phyloP scores from a whole-genome alignment of 2,329 filamentous ascomycete genomes.

The Hypoxylon sp. region DNA sequence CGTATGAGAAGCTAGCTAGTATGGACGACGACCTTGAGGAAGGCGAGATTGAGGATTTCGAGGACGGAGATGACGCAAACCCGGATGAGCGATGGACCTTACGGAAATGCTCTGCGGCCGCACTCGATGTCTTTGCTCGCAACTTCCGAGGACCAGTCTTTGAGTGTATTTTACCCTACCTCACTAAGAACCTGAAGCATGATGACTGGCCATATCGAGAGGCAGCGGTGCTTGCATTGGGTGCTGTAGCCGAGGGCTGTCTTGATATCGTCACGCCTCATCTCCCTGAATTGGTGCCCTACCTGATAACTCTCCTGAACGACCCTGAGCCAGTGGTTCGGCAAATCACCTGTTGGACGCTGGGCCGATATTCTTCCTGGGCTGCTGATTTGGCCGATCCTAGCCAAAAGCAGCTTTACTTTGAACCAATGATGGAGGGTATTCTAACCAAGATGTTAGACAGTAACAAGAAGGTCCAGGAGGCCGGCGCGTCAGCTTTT shows the following conservation, averaged over 20 bases:
- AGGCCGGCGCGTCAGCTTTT: conserved; percentile 95
- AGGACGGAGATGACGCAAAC: conserved; percentile 81
- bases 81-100: conserved; percentile 95
- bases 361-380: conserved; percentile 94
- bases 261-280: conserved; percentile 91
- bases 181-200: conserved; percentile 89
- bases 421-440: conserved; percentile 97
- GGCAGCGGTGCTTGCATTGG: conserved; percentile 91
- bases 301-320: conserved; percentile 85
- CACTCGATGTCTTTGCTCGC: conserved; percentile 91
- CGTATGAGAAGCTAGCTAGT: conserved; percentile 65
- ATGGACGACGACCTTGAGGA: conserved; percentile 86
- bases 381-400: conserved; percentile 79
- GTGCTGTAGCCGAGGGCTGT: conserved; percentile 94
- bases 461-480: conserved; percentile 96
- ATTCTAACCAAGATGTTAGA: conserved; percentile 96
- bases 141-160: conserved; percentile 92
- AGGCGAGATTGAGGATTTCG: conserved; percentile 82
- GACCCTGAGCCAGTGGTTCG: conserved; percentile 91
- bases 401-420: conserved; percentile 78
- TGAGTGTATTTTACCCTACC: conserved; percentile 89
- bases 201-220: conserved; percentile 92
- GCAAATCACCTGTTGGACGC: conserved; percentile 97
- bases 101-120: conserved; percentile 95
- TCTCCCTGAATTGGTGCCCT: conserved; percentile 89